Evolutionary conservation across 176 grass and related monocot genomes (phyloP).

Genomic region (Zoysia pacifica): DNA sequence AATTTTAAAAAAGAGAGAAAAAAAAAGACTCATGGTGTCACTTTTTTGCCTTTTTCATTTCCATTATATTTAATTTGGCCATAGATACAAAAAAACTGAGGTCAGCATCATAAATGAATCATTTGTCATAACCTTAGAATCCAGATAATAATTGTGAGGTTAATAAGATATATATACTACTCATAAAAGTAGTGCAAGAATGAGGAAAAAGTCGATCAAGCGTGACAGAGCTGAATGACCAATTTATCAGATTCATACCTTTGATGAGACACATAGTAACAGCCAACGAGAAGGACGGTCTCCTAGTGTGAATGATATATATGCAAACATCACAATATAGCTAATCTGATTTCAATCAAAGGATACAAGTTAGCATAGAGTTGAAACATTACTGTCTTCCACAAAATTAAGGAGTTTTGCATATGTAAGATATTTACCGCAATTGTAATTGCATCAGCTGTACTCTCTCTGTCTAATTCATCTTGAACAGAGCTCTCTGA

Average conservation of each 20-base stretch:
- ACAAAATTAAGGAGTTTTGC: constrained; percentile 31
- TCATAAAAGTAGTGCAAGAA: constrained; percentile 26
- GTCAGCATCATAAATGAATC: background rate
- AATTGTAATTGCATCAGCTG: constrained; percentile 90
- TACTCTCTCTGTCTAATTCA: constrained; percentile 91
- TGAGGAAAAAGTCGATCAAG: background rate
- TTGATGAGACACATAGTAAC: constrained; percentile 84
- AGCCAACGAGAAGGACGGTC: constrained; percentile 56
- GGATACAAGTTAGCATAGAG: constrained; percentile 37
- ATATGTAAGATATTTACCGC: constrained; percentile 57
- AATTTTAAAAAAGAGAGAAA: constrained; percentile 21
- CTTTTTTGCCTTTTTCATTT: constrained; percentile 5
- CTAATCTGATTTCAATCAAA: constrained; percentile 80
- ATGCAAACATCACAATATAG: constrained; percentile 97
- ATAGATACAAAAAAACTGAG: constrained; percentile 4
- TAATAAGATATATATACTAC: constrained; percentile 8
- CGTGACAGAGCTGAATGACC: background rate
- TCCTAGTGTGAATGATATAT: constrained; percentile 93
- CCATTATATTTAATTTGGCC: background rate
- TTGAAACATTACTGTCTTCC: constrained; percentile 30
- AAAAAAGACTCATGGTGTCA: background rate
- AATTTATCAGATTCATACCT: constrained; percentile 55
- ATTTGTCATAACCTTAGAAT: background rate
- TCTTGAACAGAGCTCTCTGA: constrained; percentile 94
- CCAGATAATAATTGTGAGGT: background rate